Percentiles rank a stretch among this genome's conserved stretches.
Evolutionary conservation across 2,329 filamentous ascomycete genomes (phyloP).

Genomic region (Aspergillus fumigatus): DNA sequence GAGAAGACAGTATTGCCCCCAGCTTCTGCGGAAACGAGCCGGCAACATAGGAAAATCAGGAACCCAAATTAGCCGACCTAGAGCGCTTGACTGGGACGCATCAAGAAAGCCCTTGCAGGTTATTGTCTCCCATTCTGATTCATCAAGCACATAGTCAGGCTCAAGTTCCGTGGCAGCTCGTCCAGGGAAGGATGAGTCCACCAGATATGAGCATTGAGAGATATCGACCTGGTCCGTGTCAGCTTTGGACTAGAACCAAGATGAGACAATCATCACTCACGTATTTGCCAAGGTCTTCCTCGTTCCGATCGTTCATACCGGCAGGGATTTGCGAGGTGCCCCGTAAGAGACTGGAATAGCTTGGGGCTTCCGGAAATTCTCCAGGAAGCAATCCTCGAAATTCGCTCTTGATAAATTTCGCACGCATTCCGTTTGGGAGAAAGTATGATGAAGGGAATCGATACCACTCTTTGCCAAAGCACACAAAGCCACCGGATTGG

Average conservation of each 20-base stretch:
- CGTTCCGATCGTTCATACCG: constrained; percentile 89
- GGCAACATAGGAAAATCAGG: constrained; percentile 69
- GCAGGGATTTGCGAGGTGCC: constrained; percentile 78
- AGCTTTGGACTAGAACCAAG: constrained; percentile 1
- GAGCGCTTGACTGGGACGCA: constrained; percentile 63
- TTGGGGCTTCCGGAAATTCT: constrained; percentile 73
- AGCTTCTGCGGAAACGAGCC: constrained; percentile 64
- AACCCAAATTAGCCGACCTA: constrained; percentile 77
- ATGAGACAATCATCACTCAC: constrained; percentile 41
- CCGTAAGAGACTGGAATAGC: constrained; percentile 67
- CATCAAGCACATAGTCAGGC: constrained; percentile 72
- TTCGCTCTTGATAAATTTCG: constrained; percentile 86
- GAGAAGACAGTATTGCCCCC: constrained; percentile 85
- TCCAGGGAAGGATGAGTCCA: constrained; percentile 76
- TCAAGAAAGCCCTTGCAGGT: constrained; percentile 79
- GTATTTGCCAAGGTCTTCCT: constrained; percentile 84
- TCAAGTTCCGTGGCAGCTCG: constrained; percentile 61
- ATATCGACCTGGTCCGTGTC: constrained; percentile 55
- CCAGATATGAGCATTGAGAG: constrained; percentile 71
- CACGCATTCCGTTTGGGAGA: constrained; percentile 73
- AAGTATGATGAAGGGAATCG: constrained; percentile 93
- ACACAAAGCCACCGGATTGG: constrained; percentile 65
- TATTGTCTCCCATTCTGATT: constrained; percentile 70
- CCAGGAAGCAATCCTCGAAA: constrained; percentile 87
- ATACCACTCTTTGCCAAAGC: constrained; percentile 97